Evolutionary conservation across 2,329 filamentous ascomycete species (phyloP).

Genomic region (Colletotrichum echinochloae): DNA sequence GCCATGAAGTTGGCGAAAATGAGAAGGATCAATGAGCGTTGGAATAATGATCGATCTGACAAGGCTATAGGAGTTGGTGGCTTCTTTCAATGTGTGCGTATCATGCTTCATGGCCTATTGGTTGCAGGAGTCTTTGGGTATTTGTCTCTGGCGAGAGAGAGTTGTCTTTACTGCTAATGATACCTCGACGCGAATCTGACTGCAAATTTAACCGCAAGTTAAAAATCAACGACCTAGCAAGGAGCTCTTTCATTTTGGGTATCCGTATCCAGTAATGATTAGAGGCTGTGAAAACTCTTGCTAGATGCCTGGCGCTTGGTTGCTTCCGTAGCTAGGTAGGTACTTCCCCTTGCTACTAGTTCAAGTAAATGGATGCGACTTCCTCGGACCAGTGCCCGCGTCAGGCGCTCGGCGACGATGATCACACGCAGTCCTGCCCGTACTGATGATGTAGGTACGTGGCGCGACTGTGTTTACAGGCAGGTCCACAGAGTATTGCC

Average conservation of each 20-base stretch:
- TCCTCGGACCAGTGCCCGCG: neutral
- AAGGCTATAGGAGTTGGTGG: slow-evolving; percentile 32
- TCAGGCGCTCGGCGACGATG: neutral
- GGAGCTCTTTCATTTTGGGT: neutral
- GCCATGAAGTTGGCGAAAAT: slow-evolving; percentile 49
- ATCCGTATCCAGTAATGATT: neutral
- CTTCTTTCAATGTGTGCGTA: slow-evolving; percentile 19
- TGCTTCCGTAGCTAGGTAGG: neutral
- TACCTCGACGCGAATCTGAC: slow-evolving; percentile 30
- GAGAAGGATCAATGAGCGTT: slow-evolving; percentile 1
- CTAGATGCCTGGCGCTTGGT: neutral
- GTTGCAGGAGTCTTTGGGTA: slow-evolving; percentile 28
- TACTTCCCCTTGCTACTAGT: neutral
- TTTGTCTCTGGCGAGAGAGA: slow-evolving; percentile 26
- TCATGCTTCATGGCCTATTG: slow-evolving; percentile 13
- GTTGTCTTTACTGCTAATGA: slow-evolving; percentile 32
- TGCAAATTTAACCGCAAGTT: slow-evolving; percentile 21
- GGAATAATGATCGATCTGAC: slow-evolving; percentile 30
- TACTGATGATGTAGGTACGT: neutral
- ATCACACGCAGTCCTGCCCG: neutral
- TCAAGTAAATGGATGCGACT: neutral
- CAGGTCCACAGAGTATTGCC: neutral
- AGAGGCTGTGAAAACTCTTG: neutral
- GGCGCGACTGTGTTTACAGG: neutral
- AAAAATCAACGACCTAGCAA: slow-evolving; percentile 22